Base-by-base conservation (phyloP, 169 alveolate genomes). In the Plasmodium fragile region DNA sequence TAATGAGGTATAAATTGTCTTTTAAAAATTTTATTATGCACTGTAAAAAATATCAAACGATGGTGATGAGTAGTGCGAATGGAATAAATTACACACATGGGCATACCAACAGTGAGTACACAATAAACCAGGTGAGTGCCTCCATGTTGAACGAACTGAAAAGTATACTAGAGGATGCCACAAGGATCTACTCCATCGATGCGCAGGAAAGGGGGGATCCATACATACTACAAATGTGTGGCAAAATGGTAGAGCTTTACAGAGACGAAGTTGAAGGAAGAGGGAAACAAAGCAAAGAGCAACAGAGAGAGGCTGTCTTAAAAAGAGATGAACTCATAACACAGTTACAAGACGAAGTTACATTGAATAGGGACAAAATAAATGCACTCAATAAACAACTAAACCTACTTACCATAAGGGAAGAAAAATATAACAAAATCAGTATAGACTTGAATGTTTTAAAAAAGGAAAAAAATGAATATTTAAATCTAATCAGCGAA, bases 401-500 rank as follows among this genome's bases (percentile, higher is more conserved):
- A 4, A 85, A 55, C 59, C n/a, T 49, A 32, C 80, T 85, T 34
- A 85, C 80, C 32, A 53, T 85, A 32, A 85, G 82, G 70, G 93
- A 73, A 73, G 93, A 85, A 75, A 85, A 85, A 77, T 85, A 36
- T 18, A 85, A 25, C 32, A 85, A 85, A 85, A 75, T 85, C 28
- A 45, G 75, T 16, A 85, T 85, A 6, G 93, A 85, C 16, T 77
- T 85, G 34, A 55, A 72, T 28, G 79, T 69, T 3, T 65, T 73
- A 32, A 85, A 85, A 28, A 85, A 85, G 43, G 93, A 85, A 55
- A 85, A 85, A 85, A 77, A 73, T 18, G 93, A 85, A 43, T 85
- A 85, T 30, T 18, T 85, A 53, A 52, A 30, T 52, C 22, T 85
- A 30, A 85, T 85, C 25, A 85, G 25, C 10, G 79, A 75, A 30